These are phyloP conservation scores for Clavaria fumosa DNA, from an alignment of 768 basidiomycete species.

Conservation along the genomic window DNA sequence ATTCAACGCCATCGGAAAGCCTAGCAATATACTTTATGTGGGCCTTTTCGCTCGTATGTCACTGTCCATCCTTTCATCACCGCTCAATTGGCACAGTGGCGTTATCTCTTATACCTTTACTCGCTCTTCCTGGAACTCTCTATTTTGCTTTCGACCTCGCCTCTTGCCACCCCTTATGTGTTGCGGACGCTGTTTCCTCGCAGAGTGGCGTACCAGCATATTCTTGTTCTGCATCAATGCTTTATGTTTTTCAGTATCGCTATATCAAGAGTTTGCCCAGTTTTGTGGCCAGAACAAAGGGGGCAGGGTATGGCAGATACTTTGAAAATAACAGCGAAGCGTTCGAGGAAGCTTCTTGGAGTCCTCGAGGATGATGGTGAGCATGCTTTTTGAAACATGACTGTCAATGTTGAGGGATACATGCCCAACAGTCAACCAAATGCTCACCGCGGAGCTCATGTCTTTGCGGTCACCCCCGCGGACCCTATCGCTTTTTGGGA, in stretches of 20 bases:
- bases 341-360: constrained; percentile 35
- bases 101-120: constrained; percentile 54
- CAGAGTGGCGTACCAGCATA: constrained; percentile 61
- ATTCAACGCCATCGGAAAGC: constrained; percentile 44
- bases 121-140: constrained; percentile 48
- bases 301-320: constrained; percentile 26
- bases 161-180: constrained; percentile 16
- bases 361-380: background rate
- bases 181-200: constrained; percentile 37
- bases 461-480: background rate
- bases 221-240: constrained; percentile 59
- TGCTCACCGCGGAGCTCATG: background rate
- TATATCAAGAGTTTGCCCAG: constrained; percentile 53
- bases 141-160: constrained; percentile 46
- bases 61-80: constrained; percentile 5
- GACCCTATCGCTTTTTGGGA: background rate
- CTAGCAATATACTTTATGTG: constrained; percentile 52
- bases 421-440: background rate
- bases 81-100: constrained; percentile 39
- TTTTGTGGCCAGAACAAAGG: constrained; percentile 35
- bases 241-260: constrained; percentile 66
- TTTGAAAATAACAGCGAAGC: constrained; percentile 26
- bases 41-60: constrained; percentile 15
- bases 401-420: background rate
- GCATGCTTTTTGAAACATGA: background rate